Conservation (phyloP, 75 land plant species). For the Selaginella tamariscina region DNA sequence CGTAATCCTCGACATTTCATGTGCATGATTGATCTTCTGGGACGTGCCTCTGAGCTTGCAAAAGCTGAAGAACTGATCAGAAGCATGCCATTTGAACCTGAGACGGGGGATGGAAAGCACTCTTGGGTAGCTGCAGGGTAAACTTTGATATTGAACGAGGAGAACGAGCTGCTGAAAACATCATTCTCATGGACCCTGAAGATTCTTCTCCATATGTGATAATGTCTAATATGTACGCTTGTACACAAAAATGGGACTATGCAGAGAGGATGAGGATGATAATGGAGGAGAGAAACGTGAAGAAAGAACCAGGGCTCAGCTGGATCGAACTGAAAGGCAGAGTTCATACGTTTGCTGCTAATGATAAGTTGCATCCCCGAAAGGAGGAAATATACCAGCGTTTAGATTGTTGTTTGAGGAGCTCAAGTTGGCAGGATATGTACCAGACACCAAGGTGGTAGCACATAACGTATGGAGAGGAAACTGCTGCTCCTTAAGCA, state of each 20-base stretch:
- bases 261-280: conserved; percentile 11
- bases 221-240: conserved; percentile 21
- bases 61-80: conserved; percentile 17
- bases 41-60: conserved; percentile 18
- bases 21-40: conserved; percentile 25
- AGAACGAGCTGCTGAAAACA: conserved; percentile 10
- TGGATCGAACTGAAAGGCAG: conserved; percentile 28
- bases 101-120: conserved; percentile 21
- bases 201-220: conserved; percentile 18
- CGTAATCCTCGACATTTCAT: conserved; percentile 17
- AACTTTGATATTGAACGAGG: conserved; percentile 18
- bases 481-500: background rate
- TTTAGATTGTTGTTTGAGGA: conserved; percentile 6
- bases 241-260: conserved; percentile 13
- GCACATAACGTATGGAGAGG: conserved; percentile 2
- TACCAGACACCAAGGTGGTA: background rate
- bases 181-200: conserved; percentile 12
- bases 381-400: conserved; percentile 6
- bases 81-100: conserved; percentile 42
- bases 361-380: conserved; percentile 11
- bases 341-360: conserved; percentile 12
- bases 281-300: conserved; percentile 18
- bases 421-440: conserved; percentile 9
- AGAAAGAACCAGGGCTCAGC: conserved; percentile 39
- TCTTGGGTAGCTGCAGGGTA: conserved; percentile 17